Base-by-base conservation (phyloP, 192 early-diverging fungal genomes). In the Physocladia obscura region DNA sequence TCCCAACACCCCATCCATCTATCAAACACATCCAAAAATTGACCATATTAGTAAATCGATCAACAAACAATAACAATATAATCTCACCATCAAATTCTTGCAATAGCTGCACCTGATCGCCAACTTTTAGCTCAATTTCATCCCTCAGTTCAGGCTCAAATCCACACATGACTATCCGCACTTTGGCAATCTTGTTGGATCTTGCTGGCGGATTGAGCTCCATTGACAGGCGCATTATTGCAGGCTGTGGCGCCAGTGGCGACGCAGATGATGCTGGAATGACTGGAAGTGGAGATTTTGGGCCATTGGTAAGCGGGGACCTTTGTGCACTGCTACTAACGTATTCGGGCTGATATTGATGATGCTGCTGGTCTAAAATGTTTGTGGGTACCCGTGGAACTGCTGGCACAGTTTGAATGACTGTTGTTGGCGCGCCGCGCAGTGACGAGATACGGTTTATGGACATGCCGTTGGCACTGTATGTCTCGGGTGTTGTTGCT, bases 121-220 rank as follows among this genome's bases (percentile, higher is more conserved):
- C 61, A n/a, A 64, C 50, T 15, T 58, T 57, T 8, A 72, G 50
- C 32, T 51, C 60, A 29, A 72, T 39, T 44, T 72, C 70, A 55
- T 72, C 59, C n/a, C 60, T 38, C 70, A 52, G 30, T n/a, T 38
- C 50, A 19, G 70, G 70, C n/a, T 55, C 50, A 49, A 63, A 72
- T 19, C 32, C 61, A 21, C 19, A 62, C 26, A 65, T 52, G 13
- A 65, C 63, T 50, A 38, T 65, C 1, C 49, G 34, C 6, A 49
- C 30, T 35, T 30, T 52, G 6, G 36, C 39, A 21, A 21, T 29
- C 1, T 48, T 48, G 57, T 26, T 26, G 4, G 57, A 13, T 35
- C 13, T 27, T 27, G 52, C 6, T 36, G 57, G 15, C 26, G 0
- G 0, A 47, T 8, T 21, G 30, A 17, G 1, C 57, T 2, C 17